Percentiles rank a stretch among this genome's conserved stretches.
Conservation (phyloP, 2,329 filamentous ascomycete genomes). For the Sarocladiaceae sp. region DNA sequence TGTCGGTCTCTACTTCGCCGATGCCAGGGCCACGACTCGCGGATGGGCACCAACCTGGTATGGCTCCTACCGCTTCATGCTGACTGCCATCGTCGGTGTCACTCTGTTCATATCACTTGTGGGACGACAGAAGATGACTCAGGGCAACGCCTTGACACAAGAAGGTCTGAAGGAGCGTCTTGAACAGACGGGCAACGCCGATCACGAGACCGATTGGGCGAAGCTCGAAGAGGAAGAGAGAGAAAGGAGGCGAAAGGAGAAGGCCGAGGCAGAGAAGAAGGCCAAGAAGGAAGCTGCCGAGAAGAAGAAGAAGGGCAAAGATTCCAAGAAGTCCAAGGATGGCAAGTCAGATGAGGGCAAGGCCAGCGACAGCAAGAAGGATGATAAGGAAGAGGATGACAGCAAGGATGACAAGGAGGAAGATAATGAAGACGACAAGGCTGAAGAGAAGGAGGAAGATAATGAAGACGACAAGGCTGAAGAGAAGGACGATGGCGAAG, state of each 20-base stretch:
- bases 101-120: constrained; percentile 79
- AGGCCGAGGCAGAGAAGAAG: constrained; percentile 34
- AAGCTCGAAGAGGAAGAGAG: constrained; percentile 40
- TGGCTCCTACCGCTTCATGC: constrained; percentile 80
- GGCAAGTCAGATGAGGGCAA: too few relatives aligned
- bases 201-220: constrained; percentile 39
- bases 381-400: constrained; percentile 19
- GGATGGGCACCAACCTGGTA: constrained; percentile 89
- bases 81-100: constrained; percentile 83
- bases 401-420: constrained; percentile 20
- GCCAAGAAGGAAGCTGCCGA: constrained; percentile 31
- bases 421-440: constrained; percentile 19
- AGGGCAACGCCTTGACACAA: constrained; percentile 10
- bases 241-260: constrained; percentile 30
- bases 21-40: constrained; percentile 64
- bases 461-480: constrained; percentile 9
- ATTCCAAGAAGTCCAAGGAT: constrained; percentile 18
- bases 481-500: constrained; percentile 9
- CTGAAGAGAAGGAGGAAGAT: constrained; percentile 13
- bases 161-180: not conserved
- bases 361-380: constrained; percentile 16
- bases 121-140: constrained; percentile 71
- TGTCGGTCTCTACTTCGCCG: constrained; percentile 79
- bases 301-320: constrained; percentile 25
- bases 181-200: constrained; percentile 21